Base-by-base conservation (phyloP, 2,329 filamentous ascomycete genomes). In the Phyllosticta citriasiana region DNA sequence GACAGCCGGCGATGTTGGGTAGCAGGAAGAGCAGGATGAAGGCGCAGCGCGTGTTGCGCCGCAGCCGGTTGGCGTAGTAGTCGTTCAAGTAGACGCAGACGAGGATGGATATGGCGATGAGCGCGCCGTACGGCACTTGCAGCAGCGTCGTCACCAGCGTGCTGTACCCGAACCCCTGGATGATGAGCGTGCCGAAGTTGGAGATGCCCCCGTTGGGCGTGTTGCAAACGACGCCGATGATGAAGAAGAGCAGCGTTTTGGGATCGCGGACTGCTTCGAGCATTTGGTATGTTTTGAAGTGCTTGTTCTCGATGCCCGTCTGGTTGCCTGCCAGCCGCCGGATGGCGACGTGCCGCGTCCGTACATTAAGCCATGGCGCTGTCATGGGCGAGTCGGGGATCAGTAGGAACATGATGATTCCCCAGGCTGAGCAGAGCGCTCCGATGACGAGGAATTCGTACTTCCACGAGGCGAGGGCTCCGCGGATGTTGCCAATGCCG, bases 381-480 rank as follows among this genome's bases (percentile, higher is more conserved):
- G 64, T 66, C 65, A 70, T 69, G 1, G 68, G 68, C 30, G 79
- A 81, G 66, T 85, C 82, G 1, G 84, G 83, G 2, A 86, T 76
- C 51, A 84, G 72, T 19, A 84, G 69, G 52, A 80, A 76, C 67
- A 87, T 81, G 10, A 83, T 72, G 7, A 86, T 77, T 1, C 82
- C 85, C 80, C 84, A 88, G 12, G 76, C 62, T 16, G 81, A 76
- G 62, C 83, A 87, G 10, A 87, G 75, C 0, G 81, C 56, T 1
- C 77, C 76, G 2, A 77, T 84, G n/a, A 88, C 80, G 16, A 89
- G 72, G 67, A 88, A 88, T 60, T 88, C 84, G 64, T 85, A 88
- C 67, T 82, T 83, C 85, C 85, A 88, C 0, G 80, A 81, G 0
- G 80, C 76, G 22, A 88, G 75, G 1, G 77, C 73, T 14, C 81